Evolutionary conservation across 257 asterid species (phyloP).

Genomic region (Fraxinus cuspidata): DNA sequence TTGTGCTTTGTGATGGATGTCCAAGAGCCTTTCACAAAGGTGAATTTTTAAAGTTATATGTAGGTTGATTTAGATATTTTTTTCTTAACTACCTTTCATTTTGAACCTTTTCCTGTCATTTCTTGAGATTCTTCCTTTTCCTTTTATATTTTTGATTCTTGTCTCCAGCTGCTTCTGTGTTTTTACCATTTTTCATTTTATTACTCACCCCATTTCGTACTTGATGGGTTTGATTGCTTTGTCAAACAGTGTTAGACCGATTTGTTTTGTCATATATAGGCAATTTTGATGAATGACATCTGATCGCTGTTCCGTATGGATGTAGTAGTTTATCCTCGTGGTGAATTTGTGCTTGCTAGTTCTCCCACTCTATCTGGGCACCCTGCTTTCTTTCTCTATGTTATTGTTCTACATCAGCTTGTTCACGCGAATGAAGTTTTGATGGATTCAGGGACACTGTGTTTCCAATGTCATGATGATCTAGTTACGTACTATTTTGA

Average conservation of each 20-base stretch:
- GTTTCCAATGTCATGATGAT: not conserved
- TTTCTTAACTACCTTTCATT: constrained; percentile 6
- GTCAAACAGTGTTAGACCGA: not conserved
- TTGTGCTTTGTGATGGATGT: constrained; percentile 98
- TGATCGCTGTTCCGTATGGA: constrained; percentile 9
- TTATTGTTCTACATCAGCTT: not conserved
- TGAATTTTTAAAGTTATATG: constrained; percentile 35
- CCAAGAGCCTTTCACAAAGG: constrained; percentile 99
- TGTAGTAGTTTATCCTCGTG: not conserved
- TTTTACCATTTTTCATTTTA: not conserved
- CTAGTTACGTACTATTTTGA: not conserved
- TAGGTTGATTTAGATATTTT: constrained; percentile 19
- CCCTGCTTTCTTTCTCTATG: not conserved
- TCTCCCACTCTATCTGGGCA: not conserved
- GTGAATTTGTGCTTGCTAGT: not conserved
- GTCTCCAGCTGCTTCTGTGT: not conserved
- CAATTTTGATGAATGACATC: not conserved
- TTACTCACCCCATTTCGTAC: not conserved
- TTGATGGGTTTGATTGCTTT: not conserved
- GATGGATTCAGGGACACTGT: not conserved
- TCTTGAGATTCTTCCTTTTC: constrained; percentile 11
- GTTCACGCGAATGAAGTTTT: not conserved
- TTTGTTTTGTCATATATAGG: constrained; percentile 4
- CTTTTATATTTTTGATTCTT: not conserved
- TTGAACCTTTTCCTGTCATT: constrained; percentile 6